Base-by-base conservation (phyloP, 2,329 filamentous ascomycete genomes). In the Nannizziopsis barbatae region DNA sequence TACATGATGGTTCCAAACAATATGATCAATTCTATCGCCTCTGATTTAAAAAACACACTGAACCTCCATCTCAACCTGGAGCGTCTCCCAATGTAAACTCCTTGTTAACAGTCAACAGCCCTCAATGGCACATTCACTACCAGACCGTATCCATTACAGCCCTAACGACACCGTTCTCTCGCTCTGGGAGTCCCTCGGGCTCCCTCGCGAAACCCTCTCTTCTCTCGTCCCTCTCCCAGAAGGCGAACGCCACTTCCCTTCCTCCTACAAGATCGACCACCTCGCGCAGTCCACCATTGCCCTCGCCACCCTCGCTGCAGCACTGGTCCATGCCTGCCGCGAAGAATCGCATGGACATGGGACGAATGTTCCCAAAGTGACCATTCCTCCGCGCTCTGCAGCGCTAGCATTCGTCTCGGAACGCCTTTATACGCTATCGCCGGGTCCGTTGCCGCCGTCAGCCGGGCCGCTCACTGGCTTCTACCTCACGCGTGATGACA, bases 361-460 rank as follows among this genome's bases (percentile, higher is more conserved):
- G 5, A 54, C 31, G 0, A 0, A 51, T 0, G 49, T 71, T 0
- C 67, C 71, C 0, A 52, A 20, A 0, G 68, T 76, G 1, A 65
- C 56, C 1, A 70, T 78, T 0, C 62, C 68, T 1, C 60, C 67
- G 0, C 60, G 67, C 17, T 72, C 76, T 52, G 74, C 75, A 0
- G 59, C 64, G 5, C 57, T 71, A 2, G 76, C 79, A 52, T 80
- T 76, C 60, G 69, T 70, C 17, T 77, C 74, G 0, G 75, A 78
- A 52, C 60, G 69, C 1, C 58, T 77, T 1, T 75, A 75, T 49
- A 60, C 59, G 0, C 57, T 79, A 2, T 58, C 70, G 18, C 66
- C 64, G 2, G 57, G 62, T n/a, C 57, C 62, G 1, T 27, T 60
- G 0, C 55, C 59, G 0, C 60, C 65, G 0, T 45, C 61, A 0